Conservation (phyloP, 169 alveolate species). For the Pseudocohnilembus persalinus region DNA sequence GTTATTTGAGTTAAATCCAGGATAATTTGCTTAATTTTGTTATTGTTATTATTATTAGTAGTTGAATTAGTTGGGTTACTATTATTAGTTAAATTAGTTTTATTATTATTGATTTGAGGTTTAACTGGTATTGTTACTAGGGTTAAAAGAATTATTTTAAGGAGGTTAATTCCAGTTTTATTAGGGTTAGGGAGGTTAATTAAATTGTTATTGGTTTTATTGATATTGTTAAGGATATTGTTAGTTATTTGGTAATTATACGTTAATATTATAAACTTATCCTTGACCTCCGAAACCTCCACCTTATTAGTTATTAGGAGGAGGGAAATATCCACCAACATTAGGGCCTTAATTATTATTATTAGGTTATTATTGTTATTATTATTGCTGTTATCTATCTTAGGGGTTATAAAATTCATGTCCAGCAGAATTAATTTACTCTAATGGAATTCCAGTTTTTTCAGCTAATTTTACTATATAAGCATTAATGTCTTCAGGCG, state of each 20-base stretch:
- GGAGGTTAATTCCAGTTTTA: too few relatives aligned
- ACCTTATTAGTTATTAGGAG: neutral
- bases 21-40: neutral
- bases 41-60: neutral
- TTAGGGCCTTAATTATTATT: neutral
- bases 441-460: conserved; percentile 34
- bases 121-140: neutral
- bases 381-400: neutral
- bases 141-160: neutral
- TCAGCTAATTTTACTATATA: conserved; percentile 26
- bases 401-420: conserved; percentile 3
- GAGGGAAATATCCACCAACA: neutral
- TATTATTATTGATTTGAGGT: neutral
- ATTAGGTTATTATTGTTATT: neutral
- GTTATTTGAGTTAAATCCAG: neutral
- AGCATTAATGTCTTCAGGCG: conserved; percentile 33
- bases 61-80: neutral
- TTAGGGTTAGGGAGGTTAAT: neutral
- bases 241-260: neutral
- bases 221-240: neutral
- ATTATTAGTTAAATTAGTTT: too few relatives aligned
- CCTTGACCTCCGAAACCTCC: neutral
- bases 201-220: too few relatives aligned
- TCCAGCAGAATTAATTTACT: conserved; percentile 33
- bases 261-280: neutral